phyloP scores from a whole-genome alignment of 768 basidiomycete genomes.

The Fomitopsis pulvina region DNA sequence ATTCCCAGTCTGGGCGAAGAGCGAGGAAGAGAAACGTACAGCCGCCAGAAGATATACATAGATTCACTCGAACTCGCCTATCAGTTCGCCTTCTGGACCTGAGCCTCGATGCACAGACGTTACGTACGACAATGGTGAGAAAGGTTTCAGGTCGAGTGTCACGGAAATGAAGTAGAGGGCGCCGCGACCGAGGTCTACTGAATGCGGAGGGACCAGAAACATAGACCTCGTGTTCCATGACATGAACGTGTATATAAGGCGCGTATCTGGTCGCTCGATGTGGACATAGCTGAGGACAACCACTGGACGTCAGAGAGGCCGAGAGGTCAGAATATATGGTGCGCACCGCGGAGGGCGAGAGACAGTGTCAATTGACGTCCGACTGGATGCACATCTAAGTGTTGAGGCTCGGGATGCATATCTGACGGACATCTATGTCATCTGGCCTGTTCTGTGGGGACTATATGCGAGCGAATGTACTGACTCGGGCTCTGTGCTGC shows the following conservation, averaged over 20 bases:
- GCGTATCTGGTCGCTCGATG: slow-evolving; percentile 20
- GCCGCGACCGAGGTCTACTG: slow-evolving; percentile 16
- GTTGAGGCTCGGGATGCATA: background rate
- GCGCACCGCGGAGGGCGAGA: slow-evolving; percentile 10
- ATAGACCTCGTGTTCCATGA: slow-evolving; percentile 29
- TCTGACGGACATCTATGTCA: background rate
- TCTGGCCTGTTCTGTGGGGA: background rate
- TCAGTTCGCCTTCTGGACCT: slow-evolving; percentile 25
- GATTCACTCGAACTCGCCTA: slow-evolving; percentile 34
- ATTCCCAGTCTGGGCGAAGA: slow-evolving; percentile 28
- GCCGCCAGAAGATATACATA: background rate
- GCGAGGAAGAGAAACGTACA: background rate
- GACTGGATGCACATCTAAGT: background rate
- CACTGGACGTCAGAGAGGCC: background rate
- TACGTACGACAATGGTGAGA: slow-evolving; percentile 37
- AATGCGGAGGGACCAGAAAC: slow-evolving; percentile 30
- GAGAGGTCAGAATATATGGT: background rate
- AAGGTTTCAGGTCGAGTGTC: slow-evolving; percentile 38
- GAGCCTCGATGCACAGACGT: slow-evolving; percentile 31
- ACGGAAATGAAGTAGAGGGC: slow-evolving; percentile 39
- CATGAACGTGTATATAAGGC: slow-evolving; percentile 34
- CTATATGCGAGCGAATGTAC: background rate
- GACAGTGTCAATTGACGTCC: background rate
- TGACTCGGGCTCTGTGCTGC: background rate
- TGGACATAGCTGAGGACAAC: slow-evolving; percentile 7